Evolutionary conservation across 2,329 filamentous ascomycete species (phyloP), one percentile per base, ranked within the genome.

Genomic region (Aspergillus thermomutatus): DNA sequence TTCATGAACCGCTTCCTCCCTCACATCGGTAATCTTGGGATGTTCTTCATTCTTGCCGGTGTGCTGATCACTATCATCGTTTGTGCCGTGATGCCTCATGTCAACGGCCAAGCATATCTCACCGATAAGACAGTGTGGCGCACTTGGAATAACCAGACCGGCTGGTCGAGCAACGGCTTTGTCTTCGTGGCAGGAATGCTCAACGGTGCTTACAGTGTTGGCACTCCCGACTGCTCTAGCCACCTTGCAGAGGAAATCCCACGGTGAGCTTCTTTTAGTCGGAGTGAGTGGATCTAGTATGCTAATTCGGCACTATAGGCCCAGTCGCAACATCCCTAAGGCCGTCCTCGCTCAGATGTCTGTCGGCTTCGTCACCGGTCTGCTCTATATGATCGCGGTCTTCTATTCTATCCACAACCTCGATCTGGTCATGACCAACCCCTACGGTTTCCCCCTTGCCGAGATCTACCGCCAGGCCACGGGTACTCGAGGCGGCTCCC

Each of bases 201-300:
- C 25, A 90, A 90, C 64, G 87, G 86, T 10, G 87, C 87, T 3
- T 90, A 84, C 67, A 82, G 83, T 47, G 83, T 90, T 10, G 88
- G 87, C 6, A 83, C 84, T 1, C 83, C 86, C 0, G 87, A 90
- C 66, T 83, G 84, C 49, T 82, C 85, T 1, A 83, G 83, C 1
- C 87, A 89, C 66, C 69, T 88, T 43, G 82, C 84, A 0, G 86
- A 89, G 68, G 86, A 89, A 68, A 86, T 88, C 43, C 84, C 75
- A 10, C 67, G 69, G 69, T 73, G 60, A 58, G 64, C 50, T 27
- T 28, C 25, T 17, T 10, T 49, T 27, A 2, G 21, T 11, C 21
- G 21, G 19, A 23, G 11, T 26, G 14, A 37, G 14, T 7, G 6
- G 25, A 4, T 10, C 14, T 50, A 25, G 19, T 19, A 54, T 49